Base-by-base conservation (phyloP, 176 grass and related monocot genomes). In the Saccharum officinarum region DNA sequence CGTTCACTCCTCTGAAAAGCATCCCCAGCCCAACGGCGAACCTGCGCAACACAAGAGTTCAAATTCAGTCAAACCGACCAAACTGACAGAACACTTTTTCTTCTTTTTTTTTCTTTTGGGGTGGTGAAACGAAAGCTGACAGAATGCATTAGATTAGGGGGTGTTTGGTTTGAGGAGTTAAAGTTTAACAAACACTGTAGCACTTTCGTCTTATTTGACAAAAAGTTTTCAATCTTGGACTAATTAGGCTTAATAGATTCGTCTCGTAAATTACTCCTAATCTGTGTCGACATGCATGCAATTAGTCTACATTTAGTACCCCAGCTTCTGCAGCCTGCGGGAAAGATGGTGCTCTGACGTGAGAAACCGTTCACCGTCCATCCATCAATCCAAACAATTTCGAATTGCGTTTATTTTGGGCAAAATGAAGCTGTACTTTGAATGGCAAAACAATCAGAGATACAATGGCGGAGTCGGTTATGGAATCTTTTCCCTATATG, bases 1-100 rank as follows among this genome's bases (percentile, higher is more conserved):
- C 96, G 69, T 98, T 98, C 82, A 82, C 96, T 41, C 96, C 89
- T 52, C 37, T 73, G 87, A 98, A 95, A 44, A 98, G 85, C 96
- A 95, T 95, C 60, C 85, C 66, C 77, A 98, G 86, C 44, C 85
- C 93, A 42, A 87, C 83, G 15, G 75, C 77, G 54, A 98, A 86
- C 57, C 96, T 98, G 87, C 4, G 13, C 42, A 76, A 9, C 25
- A 30, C 11, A 50, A 11, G 26, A 67, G 82, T 80, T 76, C 6
- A 70, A 85, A 75, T 30, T 25, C 14, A 80, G 69, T 38, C 63
- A 80, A 75, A 75, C 75, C 68, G 59, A 74, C 59, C 59, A 57
- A 49, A 84, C 77, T 59, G 85, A 74, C 36, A 73, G n/a, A 41
- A 7, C 33, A 57, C 3, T 6, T 9, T 10, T 54, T 25, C n/a